Base-by-base conservation (phyloP, 75 land plant species). In the Chamaecyparis obtusa region DNA sequence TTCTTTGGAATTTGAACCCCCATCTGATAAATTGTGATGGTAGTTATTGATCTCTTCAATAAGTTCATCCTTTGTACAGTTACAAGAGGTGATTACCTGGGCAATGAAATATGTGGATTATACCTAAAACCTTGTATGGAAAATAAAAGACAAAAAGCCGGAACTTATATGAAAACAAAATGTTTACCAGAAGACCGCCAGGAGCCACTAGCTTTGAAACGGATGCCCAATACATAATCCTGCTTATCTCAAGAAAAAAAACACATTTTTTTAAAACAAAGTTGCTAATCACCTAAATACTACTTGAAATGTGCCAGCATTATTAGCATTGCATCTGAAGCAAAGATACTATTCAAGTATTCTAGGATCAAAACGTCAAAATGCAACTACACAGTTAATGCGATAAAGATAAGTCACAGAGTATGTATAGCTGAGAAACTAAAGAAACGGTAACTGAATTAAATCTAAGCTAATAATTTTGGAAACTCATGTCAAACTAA, bases 61-160 rank as follows among this genome's bases (percentile, higher is more conserved):
- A 83, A 98, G 87, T 90, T 97, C 99, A 90, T 98, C 99, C 89
- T 97, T 98, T 30, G 99, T 98, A 83, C 85, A 90, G 89, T 98
- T 98, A 87, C 99, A 98, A 14, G 99, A 97, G 43, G 99, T 98
- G 84, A 98, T 90, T 21, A 96, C 94, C 99, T 98, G 88, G 64
- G 48, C 49, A 41, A 27, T 27, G 41, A 76, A 32, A 33, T 16
- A 41, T 44, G 44, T 79, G 9, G 33, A 27, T 44, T 44, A 49
- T 44, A 81, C 8, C 36, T 33, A 69, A 30, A 41, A 27, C 9
- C 0, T 27, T 1, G 9, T 27, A 48, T 64, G 48, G 46, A 57
- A 39, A 67, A 67, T 74, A 14, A 27, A 81, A 46, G 48, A 81
- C 46, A n/a, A 81, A 78, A 46, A 11, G 24, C 41, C 33, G 84